phyloP scores from a whole-genome alignment of 306 rosid genomes.

The Biancaea sappan region DNA sequence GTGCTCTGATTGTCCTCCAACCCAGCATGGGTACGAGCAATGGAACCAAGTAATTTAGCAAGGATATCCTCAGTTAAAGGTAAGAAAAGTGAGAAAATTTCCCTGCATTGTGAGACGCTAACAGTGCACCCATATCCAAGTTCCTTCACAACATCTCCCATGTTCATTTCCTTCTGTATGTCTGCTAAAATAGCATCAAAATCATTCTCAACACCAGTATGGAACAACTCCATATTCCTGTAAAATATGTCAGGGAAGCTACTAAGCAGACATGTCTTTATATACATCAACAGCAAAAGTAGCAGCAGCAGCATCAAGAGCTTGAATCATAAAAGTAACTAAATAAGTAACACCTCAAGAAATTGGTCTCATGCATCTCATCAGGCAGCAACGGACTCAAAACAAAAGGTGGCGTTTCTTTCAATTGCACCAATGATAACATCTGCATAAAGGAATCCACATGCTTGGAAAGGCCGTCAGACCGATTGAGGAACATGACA shows the following conservation, averaged over 20 bases:
- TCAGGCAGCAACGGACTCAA: slow-evolving; percentile 80
- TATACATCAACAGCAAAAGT: slow-evolving; percentile 17
- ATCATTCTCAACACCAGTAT: slow-evolving; percentile 69
- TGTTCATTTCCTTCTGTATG: slow-evolving; percentile 94
- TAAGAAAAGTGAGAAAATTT: slow-evolving; percentile 83
- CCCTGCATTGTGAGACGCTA: slow-evolving; percentile 80
- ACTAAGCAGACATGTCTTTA: slow-evolving; percentile 26
- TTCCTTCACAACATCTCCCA: slow-evolving; percentile 96
- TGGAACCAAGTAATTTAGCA: slow-evolving; percentile 85
- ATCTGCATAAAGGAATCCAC: slow-evolving; percentile 98
- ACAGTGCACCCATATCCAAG: slow-evolving; percentile 97
- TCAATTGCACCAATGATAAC: slow-evolving; percentile 73
- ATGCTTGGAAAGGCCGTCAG: slow-evolving; percentile 82
- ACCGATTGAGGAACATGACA: slow-evolving; percentile 78
- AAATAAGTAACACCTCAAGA: slow-evolving; percentile 60
- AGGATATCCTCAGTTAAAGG: slow-evolving; percentile 78
- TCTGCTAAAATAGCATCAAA: slow-evolving; percentile 94
- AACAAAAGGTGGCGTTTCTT: slow-evolving; percentile 62
- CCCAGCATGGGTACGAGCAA: slow-evolving; percentile 75
- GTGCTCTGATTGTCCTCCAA: slow-evolving; percentile 80
- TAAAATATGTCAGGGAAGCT: slow-evolving; percentile 15
- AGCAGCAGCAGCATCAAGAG: slow-evolving; percentile 15
- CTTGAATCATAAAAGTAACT: slow-evolving; percentile 31
- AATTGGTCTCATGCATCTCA: slow-evolving; percentile 68
- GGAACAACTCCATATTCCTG: slow-evolving; percentile 76